phyloP scores from a whole-genome alignment of 1,284 basidiomycete genomes.

The Cryptococcus sp. region DNA sequence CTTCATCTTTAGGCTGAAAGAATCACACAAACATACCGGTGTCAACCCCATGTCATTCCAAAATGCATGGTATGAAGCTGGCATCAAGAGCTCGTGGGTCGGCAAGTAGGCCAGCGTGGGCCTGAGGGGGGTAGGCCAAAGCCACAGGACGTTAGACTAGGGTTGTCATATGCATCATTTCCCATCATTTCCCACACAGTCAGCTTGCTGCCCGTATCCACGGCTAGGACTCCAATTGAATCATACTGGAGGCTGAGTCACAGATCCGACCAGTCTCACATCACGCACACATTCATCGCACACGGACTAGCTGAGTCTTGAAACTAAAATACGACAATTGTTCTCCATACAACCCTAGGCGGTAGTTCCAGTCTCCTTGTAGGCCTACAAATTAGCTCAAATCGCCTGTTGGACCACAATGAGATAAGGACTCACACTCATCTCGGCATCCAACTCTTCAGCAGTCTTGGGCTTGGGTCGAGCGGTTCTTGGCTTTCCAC shows the following conservation, averaged over 20 bases:
- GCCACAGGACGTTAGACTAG: neutral
- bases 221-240: neutral
- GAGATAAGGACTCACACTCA: conserved; percentile 57
- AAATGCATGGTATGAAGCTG: conserved; percentile 33
- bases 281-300: too few species aligned
- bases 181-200: neutral
- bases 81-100: conserved; percentile 21
- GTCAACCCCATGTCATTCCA: conserved; percentile 32
- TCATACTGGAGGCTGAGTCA: too few species aligned
- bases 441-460: conserved; percentile 61
- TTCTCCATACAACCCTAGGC: too few species aligned
- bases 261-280: too few species aligned
- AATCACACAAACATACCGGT: conserved; percentile 29
- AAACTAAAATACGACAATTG: too few species aligned
- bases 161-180: neutral
- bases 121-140: neutral
- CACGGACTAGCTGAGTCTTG: too few species aligned
- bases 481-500: conserved; percentile 33
- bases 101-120: conserved; percentile 1
- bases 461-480: conserved; percentile 54
- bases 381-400: conserved; percentile 20
- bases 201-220: too few species aligned
- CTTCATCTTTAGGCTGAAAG: conserved; percentile 64
- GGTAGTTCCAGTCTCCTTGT: conserved; percentile 26
- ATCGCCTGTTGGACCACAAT: neutral